phyloP scores from a whole-genome alignment of 2,329 filamentous ascomycete genomes.

The Sporothrix globosa region DNA sequence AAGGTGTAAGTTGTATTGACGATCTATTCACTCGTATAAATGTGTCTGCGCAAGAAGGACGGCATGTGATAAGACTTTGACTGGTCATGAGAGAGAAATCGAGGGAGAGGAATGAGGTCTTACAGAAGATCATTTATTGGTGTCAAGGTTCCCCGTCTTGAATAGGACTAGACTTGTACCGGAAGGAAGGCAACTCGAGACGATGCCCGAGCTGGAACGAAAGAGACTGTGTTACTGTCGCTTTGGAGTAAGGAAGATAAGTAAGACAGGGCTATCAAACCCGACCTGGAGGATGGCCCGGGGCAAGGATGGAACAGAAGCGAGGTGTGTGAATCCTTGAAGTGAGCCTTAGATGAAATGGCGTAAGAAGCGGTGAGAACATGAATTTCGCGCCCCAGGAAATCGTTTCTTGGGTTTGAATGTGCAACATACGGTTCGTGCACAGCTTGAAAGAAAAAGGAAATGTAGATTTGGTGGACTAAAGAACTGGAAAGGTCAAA shows the following conservation, averaged over 20 bases:
- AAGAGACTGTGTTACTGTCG: constrained; percentile 7
- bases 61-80: too few relatives aligned
- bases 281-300: constrained; percentile 14
- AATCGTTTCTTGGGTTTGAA: background rate
- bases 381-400: background rate
- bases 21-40: too few relatives aligned
- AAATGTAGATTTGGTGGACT: too few relatives aligned
- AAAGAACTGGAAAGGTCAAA: background rate
- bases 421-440: background rate
- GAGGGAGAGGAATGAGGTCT: constrained; percentile 1
- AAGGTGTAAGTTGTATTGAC: background rate
- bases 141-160: background rate
- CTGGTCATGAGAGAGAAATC: background rate
- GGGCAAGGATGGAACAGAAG: constrained; percentile 8
- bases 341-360: background rate
- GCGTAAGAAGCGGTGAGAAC: constrained; percentile 18
- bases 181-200: constrained; percentile 27
- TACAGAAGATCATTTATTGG: constrained; percentile 8
- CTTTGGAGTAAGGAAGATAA: constrained; percentile 8
- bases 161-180: background rate
- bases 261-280: constrained; percentile 26
- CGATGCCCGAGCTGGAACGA: constrained; percentile 13
- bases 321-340: background rate
- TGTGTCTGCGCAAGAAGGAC: too few relatives aligned
- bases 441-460: background rate